Evolutionary conservation across 805 yeast genomes (phyloP).

Genomic region (Yamadazyma ubonensis): DNA sequence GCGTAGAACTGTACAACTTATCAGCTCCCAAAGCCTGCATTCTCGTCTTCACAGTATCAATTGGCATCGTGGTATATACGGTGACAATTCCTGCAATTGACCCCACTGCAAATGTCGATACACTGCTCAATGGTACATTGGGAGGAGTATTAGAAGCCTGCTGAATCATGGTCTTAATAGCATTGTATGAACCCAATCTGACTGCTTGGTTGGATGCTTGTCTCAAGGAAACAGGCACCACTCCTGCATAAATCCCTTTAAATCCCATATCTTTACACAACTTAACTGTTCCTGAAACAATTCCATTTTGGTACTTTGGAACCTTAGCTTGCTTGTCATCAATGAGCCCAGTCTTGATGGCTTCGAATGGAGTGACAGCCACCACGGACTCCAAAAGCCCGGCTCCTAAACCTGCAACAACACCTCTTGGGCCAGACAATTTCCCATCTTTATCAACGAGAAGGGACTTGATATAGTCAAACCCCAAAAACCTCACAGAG

Average conservation of each 20-base stretch:
- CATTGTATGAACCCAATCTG: slow-evolving; percentile 87
- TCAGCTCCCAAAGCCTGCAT: slow-evolving; percentile 91
- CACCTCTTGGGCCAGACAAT: slow-evolving; percentile 86
- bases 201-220: slow-evolving; percentile 97
- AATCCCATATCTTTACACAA: slow-evolving; percentile 77
- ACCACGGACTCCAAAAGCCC: slow-evolving; percentile 88
- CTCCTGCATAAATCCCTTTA: slow-evolving; percentile 82
- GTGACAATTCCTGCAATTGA: slow-evolving; percentile 88
- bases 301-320: slow-evolving; percentile 74
- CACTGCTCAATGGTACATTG: slow-evolving; percentile 70
- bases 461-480: slow-evolving; percentile 77
- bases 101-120: slow-evolving; percentile 83
- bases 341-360: slow-evolving; percentile 91
- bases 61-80: slow-evolving; percentile 92
- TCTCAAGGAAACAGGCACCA: slow-evolving; percentile 89
- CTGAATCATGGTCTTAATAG: slow-evolving; percentile 78
- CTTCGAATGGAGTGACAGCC: slow-evolving; percentile 97
- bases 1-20: slow-evolving; percentile 66
- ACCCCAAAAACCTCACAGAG: slow-evolving; percentile 90
- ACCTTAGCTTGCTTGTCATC: slow-evolving; percentile 80
- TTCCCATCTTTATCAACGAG: slow-evolving; percentile 84
- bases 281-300: slow-evolving; percentile 59
- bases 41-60: slow-evolving; percentile 93
- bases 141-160: slow-evolving; percentile 65
- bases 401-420: slow-evolving; percentile 96